A percentile compares a stretch with the other conserved stretches of the same genome.
phyloP scores from a whole-genome alignment of 441 rosid species.

The Isatis lusitanica region DNA sequence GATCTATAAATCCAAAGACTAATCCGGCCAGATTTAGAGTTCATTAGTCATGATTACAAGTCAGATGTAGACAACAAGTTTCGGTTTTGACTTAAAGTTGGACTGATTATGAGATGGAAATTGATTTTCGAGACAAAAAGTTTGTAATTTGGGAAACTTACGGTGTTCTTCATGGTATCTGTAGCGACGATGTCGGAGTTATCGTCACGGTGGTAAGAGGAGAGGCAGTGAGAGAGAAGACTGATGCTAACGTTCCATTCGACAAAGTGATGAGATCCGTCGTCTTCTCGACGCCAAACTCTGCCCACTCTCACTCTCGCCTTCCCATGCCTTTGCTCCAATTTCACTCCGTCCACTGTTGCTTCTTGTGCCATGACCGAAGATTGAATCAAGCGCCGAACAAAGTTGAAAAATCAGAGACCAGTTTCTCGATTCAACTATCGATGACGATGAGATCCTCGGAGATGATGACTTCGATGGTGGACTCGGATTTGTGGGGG shows the following conservation, averaged over 20 bases:
- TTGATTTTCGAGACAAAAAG: background rate
- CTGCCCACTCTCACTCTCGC: constrained; percentile 75
- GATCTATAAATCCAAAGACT: background rate
- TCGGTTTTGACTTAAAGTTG: background rate
- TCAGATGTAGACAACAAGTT: too few relatives aligned
- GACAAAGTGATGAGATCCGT: constrained; percentile 57
- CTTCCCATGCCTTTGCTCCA: constrained; percentile 90
- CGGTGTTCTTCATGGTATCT: constrained; percentile 94
- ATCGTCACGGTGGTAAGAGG: constrained; percentile 61
- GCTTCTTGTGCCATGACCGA: constrained; percentile 43
- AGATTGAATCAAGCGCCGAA: background rate
- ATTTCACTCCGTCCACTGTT: constrained; percentile 52
- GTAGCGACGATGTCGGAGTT: constrained; percentile 90
- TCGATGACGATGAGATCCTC: background rate
- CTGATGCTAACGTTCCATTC: constrained; percentile 82
- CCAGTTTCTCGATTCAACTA: background rate
- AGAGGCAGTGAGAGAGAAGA: constrained; percentile 72
- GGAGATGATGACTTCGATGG: background rate
- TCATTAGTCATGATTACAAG: too few relatives aligned
- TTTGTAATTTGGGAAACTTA: constrained; percentile 3
- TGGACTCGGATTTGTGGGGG: background rate
- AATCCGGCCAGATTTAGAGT: background rate
- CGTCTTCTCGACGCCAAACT: constrained; percentile 66
- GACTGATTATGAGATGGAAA: background rate
- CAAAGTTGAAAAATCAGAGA: constrained; percentile 37